phyloP scores from a whole-genome alignment of 352 stramenopile genomes.

The Phytophthora foliorum region DNA sequence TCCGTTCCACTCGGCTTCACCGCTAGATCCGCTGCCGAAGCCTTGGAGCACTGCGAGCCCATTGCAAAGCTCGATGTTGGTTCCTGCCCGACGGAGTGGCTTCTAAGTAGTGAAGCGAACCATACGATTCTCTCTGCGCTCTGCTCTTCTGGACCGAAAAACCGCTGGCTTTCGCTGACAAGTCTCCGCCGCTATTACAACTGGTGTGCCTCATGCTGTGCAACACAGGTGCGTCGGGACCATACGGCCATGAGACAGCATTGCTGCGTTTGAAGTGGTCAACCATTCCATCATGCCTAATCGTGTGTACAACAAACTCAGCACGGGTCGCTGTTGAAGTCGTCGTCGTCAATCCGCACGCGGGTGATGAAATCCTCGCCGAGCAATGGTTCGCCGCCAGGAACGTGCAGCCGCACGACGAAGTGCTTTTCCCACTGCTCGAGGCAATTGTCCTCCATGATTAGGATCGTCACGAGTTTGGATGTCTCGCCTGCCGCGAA shows the following conservation, averaged over 20 bases:
- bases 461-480: conserved; percentile 90
- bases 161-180: conserved; percentile 19
- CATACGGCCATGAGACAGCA: conserved; percentile 18
- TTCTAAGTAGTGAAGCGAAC: background rate
- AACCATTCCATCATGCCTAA: background rate
- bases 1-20: conserved; percentile 23
- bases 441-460: conserved; percentile 95
- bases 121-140: conserved; percentile 24
- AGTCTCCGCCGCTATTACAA: conserved; percentile 2
- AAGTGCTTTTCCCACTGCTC: conserved; percentile 92
- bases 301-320: conserved; percentile 18
- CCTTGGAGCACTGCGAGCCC: conserved; percentile 38
- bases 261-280: conserved; percentile 1
- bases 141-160: conserved; percentile 28
- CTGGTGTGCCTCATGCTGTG: conserved; percentile 7
- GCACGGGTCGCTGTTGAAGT: conserved; percentile 77
- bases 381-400: conserved; percentile 88
- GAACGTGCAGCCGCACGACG: conserved; percentile 92
- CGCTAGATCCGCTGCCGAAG: conserved; percentile 34
- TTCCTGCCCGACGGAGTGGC: conserved; percentile 5
- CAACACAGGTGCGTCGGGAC: conserved; percentile 17
- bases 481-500: conserved; percentile 90
- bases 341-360: conserved; percentile 95
- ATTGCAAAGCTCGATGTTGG: conserved; percentile 15
- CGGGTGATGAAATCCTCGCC: conserved; percentile 91